Percentiles rank a stretch among this genome's conserved stretches.
These are phyloP conservation scores for Talaromyces stipitatus DNA, from an alignment of 495 filamentous ascomycete species.

Conservation along the genomic window DNA sequence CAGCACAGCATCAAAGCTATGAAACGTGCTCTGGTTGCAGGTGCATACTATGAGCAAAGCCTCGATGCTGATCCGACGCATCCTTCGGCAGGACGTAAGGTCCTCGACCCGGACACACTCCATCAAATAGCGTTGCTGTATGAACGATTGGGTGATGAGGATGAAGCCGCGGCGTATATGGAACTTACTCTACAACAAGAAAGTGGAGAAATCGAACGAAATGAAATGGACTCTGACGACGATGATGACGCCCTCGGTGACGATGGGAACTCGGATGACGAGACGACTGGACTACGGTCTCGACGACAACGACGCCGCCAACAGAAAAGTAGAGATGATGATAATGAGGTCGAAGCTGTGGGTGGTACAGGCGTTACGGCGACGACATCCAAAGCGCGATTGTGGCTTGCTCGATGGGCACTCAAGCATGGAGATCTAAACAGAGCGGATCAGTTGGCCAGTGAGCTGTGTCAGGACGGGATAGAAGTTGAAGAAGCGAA, in stretches of 20 bases:
- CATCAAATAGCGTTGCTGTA: constrained; percentile 86
- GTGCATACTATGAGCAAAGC: constrained; percentile 64
- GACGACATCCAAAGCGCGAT: constrained; percentile 81
- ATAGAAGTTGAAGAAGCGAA: constrained; percentile 98
- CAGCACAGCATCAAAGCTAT: constrained; percentile 87
- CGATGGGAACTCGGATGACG: constrained; percentile 37
- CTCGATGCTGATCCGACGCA: constrained; percentile 14
- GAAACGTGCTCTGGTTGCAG: constrained; percentile 81
- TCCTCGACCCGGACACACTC: constrained; percentile 84
- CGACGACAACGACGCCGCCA: constrained; percentile 17
- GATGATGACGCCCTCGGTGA: constrained; percentile 26
- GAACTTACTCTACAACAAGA: constrained; percentile 90
- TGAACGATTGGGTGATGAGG: constrained; percentile 64
- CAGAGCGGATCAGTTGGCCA: constrained; percentile 72
- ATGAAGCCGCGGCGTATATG: constrained; percentile 87
- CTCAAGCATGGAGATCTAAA: constrained; percentile 65
- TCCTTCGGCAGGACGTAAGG: constrained; percentile 25
- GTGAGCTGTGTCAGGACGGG: constrained; percentile 91
- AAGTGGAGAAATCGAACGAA: constrained; percentile 39
- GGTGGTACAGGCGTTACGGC: constrained; percentile 70
- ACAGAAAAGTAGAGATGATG: constrained; percentile 40
- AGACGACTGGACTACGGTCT: constrained; percentile 15
- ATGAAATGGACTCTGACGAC: constrained; percentile 27
- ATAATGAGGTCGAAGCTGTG: constrained; percentile 38
- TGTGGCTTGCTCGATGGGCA: constrained; percentile 87